Evolutionary conservation across 495 filamentous ascomycete genomes (phyloP), one percentile per base, ranked within the genome.

Genomic region (Xylaria cubensis): DNA sequence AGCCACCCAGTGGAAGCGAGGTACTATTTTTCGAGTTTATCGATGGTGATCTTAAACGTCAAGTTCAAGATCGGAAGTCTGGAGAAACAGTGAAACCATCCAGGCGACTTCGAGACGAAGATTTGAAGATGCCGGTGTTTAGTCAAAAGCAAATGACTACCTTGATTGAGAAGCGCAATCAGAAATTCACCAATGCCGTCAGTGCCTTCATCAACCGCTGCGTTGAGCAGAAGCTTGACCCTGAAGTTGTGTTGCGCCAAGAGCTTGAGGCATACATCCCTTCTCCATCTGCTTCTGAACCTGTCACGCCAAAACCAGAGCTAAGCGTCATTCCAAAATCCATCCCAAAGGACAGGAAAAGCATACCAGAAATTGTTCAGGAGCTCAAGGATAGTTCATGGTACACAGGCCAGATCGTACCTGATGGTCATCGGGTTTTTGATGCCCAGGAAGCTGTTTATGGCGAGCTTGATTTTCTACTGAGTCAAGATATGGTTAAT

Each of bases 341-440:
- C 10, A 97, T 99, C 64, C 97, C 97, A 0, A 90, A 85, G 48
- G 94, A 97, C 73, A 88, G 96, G 56, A 93, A 94, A 73, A 85
- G 87, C 4, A 93, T 98, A 32, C 85, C 92, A 0, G 92, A 96
- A 72, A 99, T 98, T 29, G 88, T 98, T 50, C 85, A 87, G 2
- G 93, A 98, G 76, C 90, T 98, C 39, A 94, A 94, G 76, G 82
- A 86, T 7, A 89, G 90, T 77, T 86, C 94, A 55, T 95, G 95
- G 91, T 98, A 98, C 75, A 92, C 90, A 17, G 90, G 90, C 4
- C 96, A 99, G 79, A 96, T 99, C 75, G 97, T 98, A 2, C 93
- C 94, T 0, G 93, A 97, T 76, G 96, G 96, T 0, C 95, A 98
- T 82, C 87, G 96, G 34, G 93, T 97, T 3, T 97, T 98, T 76